These are phyloP conservation scores for Dryas alaskensis DNA, from an alignment of 306 rosid genomes.

Conservation along the genomic window DNA sequence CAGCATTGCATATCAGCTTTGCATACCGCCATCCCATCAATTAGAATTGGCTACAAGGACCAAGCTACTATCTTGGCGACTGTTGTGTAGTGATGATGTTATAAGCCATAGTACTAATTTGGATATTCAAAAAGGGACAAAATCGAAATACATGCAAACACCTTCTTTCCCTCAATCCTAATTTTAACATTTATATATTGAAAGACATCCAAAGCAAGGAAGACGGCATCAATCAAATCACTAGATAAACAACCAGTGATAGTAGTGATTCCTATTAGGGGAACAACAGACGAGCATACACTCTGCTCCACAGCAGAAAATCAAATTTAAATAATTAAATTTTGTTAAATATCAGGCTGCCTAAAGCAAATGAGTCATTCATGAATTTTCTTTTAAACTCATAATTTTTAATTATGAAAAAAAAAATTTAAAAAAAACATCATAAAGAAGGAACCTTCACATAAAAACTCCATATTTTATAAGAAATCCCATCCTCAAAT, in stretches of 20 bases:
- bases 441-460: not conserved
- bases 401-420: not conserved
- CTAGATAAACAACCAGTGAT: no score
- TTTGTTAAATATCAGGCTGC: not conserved
- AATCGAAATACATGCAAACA: not conserved
- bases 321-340: no score
- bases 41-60: not conserved
- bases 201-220: not conserved
- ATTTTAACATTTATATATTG: not conserved
- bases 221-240: slow-evolving; percentile 2
- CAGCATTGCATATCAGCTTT: not conserved
- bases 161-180: not conserved
- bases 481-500: slow-evolving; percentile 14
- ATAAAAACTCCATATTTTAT: slow-evolving; percentile 9
- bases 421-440: not conserved
- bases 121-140: not conserved
- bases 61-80: not conserved
- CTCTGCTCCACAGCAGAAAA: no score
- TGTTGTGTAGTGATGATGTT: not conserved
- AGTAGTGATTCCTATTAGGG: no score
- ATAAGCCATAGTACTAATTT: slow-evolving; percentile 5
- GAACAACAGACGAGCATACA: not conserved
- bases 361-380: slow-evolving; percentile 19
- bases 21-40: not conserved
- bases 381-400: not conserved